These are phyloP conservation scores for Xylaria sp. DNA, from an alignment of 2,329 filamentous ascomycete species.

Conservation along the genomic window DNA sequence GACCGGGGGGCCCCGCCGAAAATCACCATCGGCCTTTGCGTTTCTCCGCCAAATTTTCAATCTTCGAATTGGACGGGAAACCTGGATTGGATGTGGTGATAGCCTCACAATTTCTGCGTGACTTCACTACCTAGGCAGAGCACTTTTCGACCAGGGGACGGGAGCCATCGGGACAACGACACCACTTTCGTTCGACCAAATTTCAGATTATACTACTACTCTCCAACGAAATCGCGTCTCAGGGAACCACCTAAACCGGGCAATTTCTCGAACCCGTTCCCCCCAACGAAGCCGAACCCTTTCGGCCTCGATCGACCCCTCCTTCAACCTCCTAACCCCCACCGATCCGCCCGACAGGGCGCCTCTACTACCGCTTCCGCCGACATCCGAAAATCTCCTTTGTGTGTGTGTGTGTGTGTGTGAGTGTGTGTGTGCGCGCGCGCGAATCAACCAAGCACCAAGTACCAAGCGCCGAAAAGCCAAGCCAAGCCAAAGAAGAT, in stretches of 20 bases:
- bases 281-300: not conserved
- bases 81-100: constrained; percentile 18
- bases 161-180: not conserved
- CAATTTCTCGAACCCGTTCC: not conserved
- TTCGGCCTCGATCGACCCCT: not conserved
- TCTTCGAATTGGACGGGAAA: not conserved
- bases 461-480: no score
- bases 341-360: constrained; percentile 13
- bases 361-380: not conserved
- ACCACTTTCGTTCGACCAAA: not conserved
- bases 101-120: constrained; percentile 19
- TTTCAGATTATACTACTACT: not conserved
- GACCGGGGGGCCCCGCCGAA: no score
- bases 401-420: no score
- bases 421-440: no score
- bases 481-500: constrained; percentile 51
- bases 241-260: not conserved
- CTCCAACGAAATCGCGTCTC: not conserved
- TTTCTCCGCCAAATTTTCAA: constrained; percentile 31
- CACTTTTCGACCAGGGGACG: no score
- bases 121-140: no score
- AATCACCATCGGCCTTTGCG: not conserved
- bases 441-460: no score
- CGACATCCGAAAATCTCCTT: no score
- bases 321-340: not conserved